Conservation (phyloP, 2,329 filamentous ascomycete species). For the Cercospora nicotianae region DNA sequence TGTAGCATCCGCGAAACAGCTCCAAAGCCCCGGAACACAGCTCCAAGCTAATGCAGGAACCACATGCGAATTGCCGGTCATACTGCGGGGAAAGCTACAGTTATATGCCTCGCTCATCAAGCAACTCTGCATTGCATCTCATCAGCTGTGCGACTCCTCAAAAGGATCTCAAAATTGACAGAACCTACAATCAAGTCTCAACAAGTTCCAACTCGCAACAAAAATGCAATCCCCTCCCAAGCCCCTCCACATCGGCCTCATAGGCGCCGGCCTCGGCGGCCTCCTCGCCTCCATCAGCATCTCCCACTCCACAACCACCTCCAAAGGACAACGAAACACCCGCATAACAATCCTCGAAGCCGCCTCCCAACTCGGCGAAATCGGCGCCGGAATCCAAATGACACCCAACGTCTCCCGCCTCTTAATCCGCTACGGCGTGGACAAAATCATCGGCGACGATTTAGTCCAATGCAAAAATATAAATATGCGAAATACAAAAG, state of each 20-base stretch:
- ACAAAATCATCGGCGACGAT: conserved; percentile 45
- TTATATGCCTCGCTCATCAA: not conserved
- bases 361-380: conserved; percentile 41
- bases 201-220: too few species aligned
- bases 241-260: conserved; percentile 23
- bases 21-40: not conserved
- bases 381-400: conserved; percentile 32
- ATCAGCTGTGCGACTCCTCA: not conserved
- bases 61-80: not conserved
- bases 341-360: conserved; percentile 44
- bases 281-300: conserved; percentile 45
- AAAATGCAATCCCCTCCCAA: not conserved
- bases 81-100: not conserved
- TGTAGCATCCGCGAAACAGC: too few species aligned
- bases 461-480: conserved; percentile 44
- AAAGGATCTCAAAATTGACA: not conserved
- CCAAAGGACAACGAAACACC: conserved; percentile 29
- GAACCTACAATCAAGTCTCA: too few species aligned
- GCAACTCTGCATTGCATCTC: not conserved
- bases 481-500: conserved; percentile 43
- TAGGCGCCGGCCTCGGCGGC: conserved; percentile 43
- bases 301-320: conserved; percentile 19
- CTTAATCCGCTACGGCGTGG: conserved; percentile 43
- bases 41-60: not conserved
- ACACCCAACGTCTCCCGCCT: conserved; percentile 42